Percentiles rank a stretch among this genome's conserved stretches.
Evolutionary conservation across 306 rosid genomes (phyloP).

Genomic region (Myrica gale): DNA sequence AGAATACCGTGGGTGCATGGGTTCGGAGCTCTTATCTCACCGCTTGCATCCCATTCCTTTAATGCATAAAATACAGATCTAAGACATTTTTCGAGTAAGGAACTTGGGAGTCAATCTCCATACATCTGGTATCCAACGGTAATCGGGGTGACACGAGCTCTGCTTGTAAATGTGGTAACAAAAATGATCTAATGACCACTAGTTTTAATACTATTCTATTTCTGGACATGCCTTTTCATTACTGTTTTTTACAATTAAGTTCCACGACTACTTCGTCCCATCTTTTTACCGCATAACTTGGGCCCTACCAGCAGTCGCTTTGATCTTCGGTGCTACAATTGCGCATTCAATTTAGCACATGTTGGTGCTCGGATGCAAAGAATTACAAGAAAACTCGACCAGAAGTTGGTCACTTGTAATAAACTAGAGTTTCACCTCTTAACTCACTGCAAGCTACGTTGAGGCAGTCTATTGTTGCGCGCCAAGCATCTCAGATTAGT

Average conservation of each 20-base stretch:
- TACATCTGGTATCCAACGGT: slow-evolving; percentile 18
- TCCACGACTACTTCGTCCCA: neutral
- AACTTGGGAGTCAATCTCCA: slow-evolving; percentile 33
- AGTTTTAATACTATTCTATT: neutral
- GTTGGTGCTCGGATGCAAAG: slow-evolving; percentile 11
- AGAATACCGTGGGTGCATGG: slow-evolving; percentile 35
- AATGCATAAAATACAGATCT: slow-evolving; percentile 32
- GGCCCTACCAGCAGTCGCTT: neutral
- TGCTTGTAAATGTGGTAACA: neutral
- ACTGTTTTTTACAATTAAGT: neutral
- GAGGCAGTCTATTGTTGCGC: too few relatives aligned
- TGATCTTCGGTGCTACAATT: slow-evolving; percentile 21
- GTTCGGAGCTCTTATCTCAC: slow-evolving; percentile 41
- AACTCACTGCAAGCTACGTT: too few relatives aligned
- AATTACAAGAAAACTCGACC: too few relatives aligned
- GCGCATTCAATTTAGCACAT: slow-evolving; percentile 26
- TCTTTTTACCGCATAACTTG: neutral
- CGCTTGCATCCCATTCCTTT: slow-evolving; percentile 30
- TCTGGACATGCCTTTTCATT: neutral
- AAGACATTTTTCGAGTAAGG: slow-evolving; percentile 28
- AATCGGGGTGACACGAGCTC: slow-evolving; percentile 8
- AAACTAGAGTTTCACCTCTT: too few relatives aligned
- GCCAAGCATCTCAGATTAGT: too few relatives aligned
- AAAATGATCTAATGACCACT: neutral
- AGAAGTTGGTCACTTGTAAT: too few relatives aligned